Percentiles rank a stretch among this genome's conserved stretches.
These are phyloP conservation scores for Puccinia coronata DNA, from an alignment of 1,284 basidiomycete genomes.

Conservation along the genomic window DNA sequence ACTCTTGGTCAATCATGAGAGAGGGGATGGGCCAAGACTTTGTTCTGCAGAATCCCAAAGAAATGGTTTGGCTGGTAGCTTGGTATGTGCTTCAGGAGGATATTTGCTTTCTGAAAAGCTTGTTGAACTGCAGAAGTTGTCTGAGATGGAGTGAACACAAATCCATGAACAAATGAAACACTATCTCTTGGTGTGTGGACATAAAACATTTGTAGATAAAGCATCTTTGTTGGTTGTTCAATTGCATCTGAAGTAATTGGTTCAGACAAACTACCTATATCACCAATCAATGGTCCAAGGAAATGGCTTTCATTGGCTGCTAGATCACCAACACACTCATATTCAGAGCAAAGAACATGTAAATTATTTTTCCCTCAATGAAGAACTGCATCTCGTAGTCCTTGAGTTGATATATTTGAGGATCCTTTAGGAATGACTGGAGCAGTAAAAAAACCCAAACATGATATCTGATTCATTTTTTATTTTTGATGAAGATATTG, in stretches of 20 bases:
- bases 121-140: neutral
- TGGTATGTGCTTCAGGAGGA: neutral
- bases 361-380: neutral
- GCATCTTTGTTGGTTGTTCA: neutral
- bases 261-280: neutral
- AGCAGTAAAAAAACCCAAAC: neutral
- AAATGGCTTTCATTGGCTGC: neutral
- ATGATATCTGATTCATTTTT: neutral
- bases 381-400: neutral
- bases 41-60: neutral
- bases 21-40: neutral
- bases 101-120: neutral
- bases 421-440: neutral
- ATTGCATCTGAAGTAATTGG: neutral
- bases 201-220: neutral
- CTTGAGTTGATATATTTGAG: neutral
- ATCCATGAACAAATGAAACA: neutral
- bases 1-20: neutral
- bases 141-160: neutral
- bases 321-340: neutral
- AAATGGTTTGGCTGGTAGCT: neutral
- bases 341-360: constrained; percentile 5
- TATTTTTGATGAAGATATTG: no score
- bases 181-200: neutral
- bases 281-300: neutral